phyloP scores from a whole-genome alignment of 441 rosid species.

The Pelargonium cotyledonis region DNA sequence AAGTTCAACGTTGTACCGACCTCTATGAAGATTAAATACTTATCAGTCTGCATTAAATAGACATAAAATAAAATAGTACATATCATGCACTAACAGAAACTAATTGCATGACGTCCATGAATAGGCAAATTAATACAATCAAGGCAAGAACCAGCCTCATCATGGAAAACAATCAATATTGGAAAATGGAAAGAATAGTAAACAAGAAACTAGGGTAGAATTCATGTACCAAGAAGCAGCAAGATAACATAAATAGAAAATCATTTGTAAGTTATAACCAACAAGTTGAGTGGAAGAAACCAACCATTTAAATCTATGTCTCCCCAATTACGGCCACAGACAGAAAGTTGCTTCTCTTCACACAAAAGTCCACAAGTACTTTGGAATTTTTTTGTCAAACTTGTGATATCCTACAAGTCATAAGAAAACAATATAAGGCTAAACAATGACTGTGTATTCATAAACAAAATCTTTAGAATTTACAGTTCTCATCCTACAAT shows the following conservation, averaged over 20 bases:
- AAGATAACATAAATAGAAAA: background rate
- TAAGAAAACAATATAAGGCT: conserved; percentile 7
- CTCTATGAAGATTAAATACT: conserved; percentile 41
- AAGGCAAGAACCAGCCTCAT: background rate
- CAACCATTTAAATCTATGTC: conserved; percentile 84
- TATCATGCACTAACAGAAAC: background rate
- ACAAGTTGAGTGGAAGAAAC: conserved; percentile 10
- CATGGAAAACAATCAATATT: background rate
- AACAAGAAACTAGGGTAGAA: background rate
- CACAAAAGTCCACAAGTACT: conserved; percentile 56
- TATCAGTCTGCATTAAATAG: background rate
- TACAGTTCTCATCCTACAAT: background rate
- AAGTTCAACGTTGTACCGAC: conserved; percentile 94
- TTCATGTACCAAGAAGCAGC: background rate
- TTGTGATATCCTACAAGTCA: conserved; percentile 58
- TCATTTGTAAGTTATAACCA: background rate
- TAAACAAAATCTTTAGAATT: background rate
- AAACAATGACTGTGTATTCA: background rate
- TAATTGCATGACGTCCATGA: background rate
- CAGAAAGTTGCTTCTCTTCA: conserved; percentile 90
- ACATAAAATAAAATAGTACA: background rate
- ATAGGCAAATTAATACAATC: conserved; percentile 2
- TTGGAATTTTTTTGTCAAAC: conserved; percentile 69
- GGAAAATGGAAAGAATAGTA: background rate
- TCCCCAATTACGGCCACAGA: conserved; percentile 94